Conservation (phyloP, 73 alveolate species). For the Symbiodinium pilosum region DNA sequence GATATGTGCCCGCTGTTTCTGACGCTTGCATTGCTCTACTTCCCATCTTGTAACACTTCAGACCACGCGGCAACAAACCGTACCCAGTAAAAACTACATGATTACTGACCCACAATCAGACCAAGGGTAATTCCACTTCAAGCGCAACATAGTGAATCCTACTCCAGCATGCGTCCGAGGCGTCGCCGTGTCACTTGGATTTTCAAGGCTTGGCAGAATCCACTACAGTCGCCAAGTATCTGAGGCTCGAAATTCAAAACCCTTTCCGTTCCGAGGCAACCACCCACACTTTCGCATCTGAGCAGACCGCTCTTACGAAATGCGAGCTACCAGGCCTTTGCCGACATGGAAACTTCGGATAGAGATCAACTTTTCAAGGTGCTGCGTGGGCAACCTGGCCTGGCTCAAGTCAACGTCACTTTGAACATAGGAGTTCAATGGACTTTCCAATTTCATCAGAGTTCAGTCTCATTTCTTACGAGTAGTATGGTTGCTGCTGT, state of each 20-base stretch:
- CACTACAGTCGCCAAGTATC: no score
- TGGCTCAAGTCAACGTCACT: no score
- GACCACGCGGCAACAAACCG: no score
- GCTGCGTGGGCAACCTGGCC: neutral
- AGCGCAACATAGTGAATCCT: no score
- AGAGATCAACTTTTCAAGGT: neutral
- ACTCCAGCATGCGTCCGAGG: no score
- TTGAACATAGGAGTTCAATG: neutral
- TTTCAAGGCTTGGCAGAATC: no score
- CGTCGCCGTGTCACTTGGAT: no score
- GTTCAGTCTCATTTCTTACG: neutral
- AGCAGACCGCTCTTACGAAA: neutral
- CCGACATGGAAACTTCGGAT: neutral
- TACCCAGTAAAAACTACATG: no score
- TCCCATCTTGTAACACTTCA: neutral
- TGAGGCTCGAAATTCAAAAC: no score
- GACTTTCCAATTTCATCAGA: neutral
- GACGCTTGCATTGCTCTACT: neutral
- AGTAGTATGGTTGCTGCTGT: neutral
- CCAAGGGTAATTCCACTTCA: no score
- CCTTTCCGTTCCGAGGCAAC: neutral
- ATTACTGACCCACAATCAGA: no score
- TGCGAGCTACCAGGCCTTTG: neutral
- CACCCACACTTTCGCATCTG: constrained; percentile 6
- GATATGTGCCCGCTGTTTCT: neutral